Base-by-base conservation (phyloP, 2,329 filamentous ascomycete species). In the Cladosporium sp. region DNA sequence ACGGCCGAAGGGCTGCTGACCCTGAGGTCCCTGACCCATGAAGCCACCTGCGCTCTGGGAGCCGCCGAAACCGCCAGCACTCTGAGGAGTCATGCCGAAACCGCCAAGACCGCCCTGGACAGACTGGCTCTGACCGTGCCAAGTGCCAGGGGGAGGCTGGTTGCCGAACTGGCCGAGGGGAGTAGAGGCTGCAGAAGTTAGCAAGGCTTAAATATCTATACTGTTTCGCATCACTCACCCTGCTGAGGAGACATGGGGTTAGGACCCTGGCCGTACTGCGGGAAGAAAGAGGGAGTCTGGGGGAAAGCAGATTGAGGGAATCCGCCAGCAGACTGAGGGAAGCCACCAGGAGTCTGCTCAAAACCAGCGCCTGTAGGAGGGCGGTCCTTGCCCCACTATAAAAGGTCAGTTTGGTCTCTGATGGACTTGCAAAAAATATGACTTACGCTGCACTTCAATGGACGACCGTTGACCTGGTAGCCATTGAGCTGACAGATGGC, bases 331-430 rank as follows among this genome's bases (percentile, higher is more conserved):
- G 87, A 67, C 86, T 90, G 72, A 92, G 89, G 86, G 71, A 89
- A 93, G 58, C 58, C 65, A 66, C 90, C 90, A 68, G 96, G 95
- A 66, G 88, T 89, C 69, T 89, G 82, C 65, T 55, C 52, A 10
- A 55, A 55, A 22, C 52, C 52, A 15, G 52, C 52, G 10, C 86
- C 83, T 67, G 85, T 91, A 25, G 94, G 91, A 54, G 92, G 91
- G 78, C 96, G 96, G 77, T 99, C 94, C 79, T 99, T 99, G 73
- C 94, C 94, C 94, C 94, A 99, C 93, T 97, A 71, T 37, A 6
- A 37, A 50, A 64, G 65, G 60, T 68, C 77, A 58, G 64, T 59
- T 60, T 63, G 56, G 61, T 53, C 12, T 57, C 39, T 15, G 17
- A 17, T 35, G n/a, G 34, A 12, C 3, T 12, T 10, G 34, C 24